These are phyloP conservation scores for Phanerochaete sordida DNA, from an alignment of 768 basidiomycete species.

Conservation along the genomic window DNA sequence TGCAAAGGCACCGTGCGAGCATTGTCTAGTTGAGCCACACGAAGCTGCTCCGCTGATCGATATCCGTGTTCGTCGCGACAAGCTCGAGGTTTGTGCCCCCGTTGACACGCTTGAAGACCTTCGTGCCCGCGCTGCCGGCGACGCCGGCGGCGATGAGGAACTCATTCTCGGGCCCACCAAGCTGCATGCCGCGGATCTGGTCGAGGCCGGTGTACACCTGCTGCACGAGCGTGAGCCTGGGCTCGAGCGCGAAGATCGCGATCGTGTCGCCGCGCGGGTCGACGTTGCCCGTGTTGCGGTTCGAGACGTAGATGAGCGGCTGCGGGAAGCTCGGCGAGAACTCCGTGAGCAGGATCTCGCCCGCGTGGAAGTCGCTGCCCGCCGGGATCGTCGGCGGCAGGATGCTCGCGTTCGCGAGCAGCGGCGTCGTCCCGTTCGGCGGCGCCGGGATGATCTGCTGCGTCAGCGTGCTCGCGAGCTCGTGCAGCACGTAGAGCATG, in stretches of 20 bases:
- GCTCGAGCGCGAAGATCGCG: conserved; percentile 52
- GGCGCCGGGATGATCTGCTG: conserved; percentile 51
- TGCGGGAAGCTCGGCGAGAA: conserved; percentile 42
- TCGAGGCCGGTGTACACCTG: conserved; percentile 63
- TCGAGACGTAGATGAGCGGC: conserved; percentile 63
- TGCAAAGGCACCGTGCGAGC: not conserved
- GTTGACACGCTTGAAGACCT: conserved; percentile 52
- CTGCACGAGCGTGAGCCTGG: conserved; percentile 39
- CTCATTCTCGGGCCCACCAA: conserved; percentile 46
- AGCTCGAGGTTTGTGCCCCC: conserved; percentile 49
- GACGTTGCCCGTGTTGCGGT: conserved; percentile 51
- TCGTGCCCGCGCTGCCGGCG: conserved; percentile 51
- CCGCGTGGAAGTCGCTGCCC: conserved; percentile 44
- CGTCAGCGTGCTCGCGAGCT: conserved; percentile 53
- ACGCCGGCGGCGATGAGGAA: conserved; percentile 54
- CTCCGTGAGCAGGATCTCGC: conserved; percentile 59
- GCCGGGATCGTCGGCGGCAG: conserved; percentile 39
- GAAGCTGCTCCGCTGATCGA: conserved; percentile 51
- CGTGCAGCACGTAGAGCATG: conserved; percentile 51
- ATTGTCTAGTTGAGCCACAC: conserved; percentile 37
- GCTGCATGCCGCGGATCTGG: conserved; percentile 64
- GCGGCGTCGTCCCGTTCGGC: conserved; percentile 48
- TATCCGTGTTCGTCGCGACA: conserved; percentile 49
- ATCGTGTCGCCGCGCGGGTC: conserved; percentile 60
- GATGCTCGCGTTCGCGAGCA: conserved; percentile 49